Evolutionary conservation across 106 monocot genomes (phyloP), one percentile per base, ranked within the genome.

Genomic region (Acorus calamus): DNA sequence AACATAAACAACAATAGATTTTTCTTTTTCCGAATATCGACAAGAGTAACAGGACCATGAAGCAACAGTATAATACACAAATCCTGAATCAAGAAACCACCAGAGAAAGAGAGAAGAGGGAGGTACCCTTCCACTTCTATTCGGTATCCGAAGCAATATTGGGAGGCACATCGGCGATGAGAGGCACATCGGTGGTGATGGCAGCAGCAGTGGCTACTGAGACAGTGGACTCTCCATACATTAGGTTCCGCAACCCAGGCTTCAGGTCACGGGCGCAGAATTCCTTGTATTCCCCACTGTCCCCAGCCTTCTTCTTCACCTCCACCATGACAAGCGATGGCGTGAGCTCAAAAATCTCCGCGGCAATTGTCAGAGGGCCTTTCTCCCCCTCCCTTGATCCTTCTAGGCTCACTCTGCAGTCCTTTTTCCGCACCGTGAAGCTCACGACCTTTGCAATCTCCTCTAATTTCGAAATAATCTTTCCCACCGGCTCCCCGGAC

Each of bases 271-370:
- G 46, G 12, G n/a, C 14, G 10, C 62, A 62, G n/a, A 62, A 62
- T 7, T 62, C 62, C 46, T 62, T 49, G 13, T 28, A 28, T 28
- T 28, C 28, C 28, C 28, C 28, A 28, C 28, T 28, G 28, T 28
- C 28, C 28, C 28, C 28, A 28, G 28, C 28, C 28, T 28, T 28
- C 28, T 28, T 62, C n/a, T 44, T 73, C 59, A 60, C 73, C 52
- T 73, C 73, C 2, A 73, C 59, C 51, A 53, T 66, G 3, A 53
- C 66, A 8, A 65, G 50, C 13, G 45, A 67, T 5, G 67, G 67
- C 5, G 74, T 74, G 43, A 74, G 67, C 74, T 74, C 74, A 61
- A 55, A 74, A 53, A 74, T 74, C 54, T 74, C 74, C 0, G 67
- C 74, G 1, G 67, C 67, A 49, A 74, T 67, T 3, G 60, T 67